These are phyloP conservation scores for Lolium multiflorum DNA, from an alignment of 176 grass and related monocot genomes.

Conservation along the genomic window DNA sequence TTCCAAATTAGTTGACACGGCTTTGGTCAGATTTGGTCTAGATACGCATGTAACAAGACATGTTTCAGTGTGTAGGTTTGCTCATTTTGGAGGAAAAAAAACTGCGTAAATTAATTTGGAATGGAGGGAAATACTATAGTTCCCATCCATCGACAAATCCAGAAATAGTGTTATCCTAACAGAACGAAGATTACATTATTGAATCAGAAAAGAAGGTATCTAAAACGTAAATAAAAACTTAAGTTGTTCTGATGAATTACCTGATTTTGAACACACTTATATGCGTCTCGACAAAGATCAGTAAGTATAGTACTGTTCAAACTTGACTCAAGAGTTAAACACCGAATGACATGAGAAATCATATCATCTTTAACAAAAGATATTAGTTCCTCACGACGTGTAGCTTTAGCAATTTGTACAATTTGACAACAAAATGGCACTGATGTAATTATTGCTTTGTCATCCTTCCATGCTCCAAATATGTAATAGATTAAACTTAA, in stretches of 20 bases:
- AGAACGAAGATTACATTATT: background rate
- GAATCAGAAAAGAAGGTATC: background rate
- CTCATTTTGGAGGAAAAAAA: too few relatives aligned
- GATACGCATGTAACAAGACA: too few relatives aligned
- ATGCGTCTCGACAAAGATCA: constrained; percentile 12
- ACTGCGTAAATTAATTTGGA: too few relatives aligned
- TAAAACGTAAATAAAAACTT: background rate
- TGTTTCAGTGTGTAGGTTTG: too few relatives aligned
- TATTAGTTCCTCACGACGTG: background rate
- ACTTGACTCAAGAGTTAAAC: background rate
- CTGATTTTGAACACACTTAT: background rate
- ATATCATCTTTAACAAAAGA: constrained; percentile 33
- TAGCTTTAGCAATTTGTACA: constrained; percentile 3
- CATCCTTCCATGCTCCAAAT: constrained; percentile 29
- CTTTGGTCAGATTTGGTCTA: too few relatives aligned
- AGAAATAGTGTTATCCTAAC: background rate
- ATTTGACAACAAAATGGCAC: constrained; percentile 24
- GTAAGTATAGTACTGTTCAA: background rate
- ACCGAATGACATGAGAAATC: constrained; percentile 11
- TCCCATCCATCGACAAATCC: background rate
- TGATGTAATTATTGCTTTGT: constrained; percentile 9
- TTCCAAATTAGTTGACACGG: too few relatives aligned
- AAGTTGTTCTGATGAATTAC: background rate
- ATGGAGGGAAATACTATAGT: background rate
- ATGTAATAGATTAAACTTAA: constrained; percentile 24